Evolutionary conservation across 2,329 filamentous ascomycete species (phyloP).

Genomic region (Fusarium multiceps): DNA sequence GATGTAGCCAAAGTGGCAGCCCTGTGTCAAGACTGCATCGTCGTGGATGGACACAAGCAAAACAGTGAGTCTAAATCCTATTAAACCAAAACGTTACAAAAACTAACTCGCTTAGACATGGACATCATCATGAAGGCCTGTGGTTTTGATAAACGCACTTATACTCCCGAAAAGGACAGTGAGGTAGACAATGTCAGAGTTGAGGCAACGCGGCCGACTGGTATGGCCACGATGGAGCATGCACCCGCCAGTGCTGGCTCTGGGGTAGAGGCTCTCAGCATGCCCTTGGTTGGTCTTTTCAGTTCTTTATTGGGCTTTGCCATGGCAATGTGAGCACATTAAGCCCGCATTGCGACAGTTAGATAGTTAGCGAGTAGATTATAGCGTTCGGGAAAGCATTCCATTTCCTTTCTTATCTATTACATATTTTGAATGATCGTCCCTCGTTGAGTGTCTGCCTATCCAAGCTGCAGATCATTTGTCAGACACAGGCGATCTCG

Average conservation of each 20-base stretch:
- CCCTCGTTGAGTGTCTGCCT: background rate
- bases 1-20: slow-evolving; percentile 53
- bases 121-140: slow-evolving; percentile 52
- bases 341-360: background rate
- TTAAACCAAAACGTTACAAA: background rate
- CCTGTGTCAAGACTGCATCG: slow-evolving; percentile 55
- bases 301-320: slow-evolving; percentile 17
- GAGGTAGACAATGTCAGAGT: slow-evolving; percentile 51
- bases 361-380: slow-evolving; percentile 9
- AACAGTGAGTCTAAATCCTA: slow-evolving; percentile 46
- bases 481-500: background rate
- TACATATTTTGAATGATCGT: slow-evolving; percentile 3
- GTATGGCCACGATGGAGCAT: slow-evolving; percentile 8
- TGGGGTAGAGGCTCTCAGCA: background rate
- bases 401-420: slow-evolving; percentile 4
- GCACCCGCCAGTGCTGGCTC: background rate
- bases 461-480: background rate
- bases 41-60: slow-evolving; percentile 45
- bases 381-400: slow-evolving; percentile 16
- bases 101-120: slow-evolving; percentile 47
- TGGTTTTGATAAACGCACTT: slow-evolving; percentile 48
- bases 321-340: slow-evolving; percentile 12
- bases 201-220: slow-evolving; percentile 47
- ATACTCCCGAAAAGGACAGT: slow-evolving; percentile 48
- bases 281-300: slow-evolving; percentile 1